Percentiles rank a stretch among this genome's conserved stretches.
These are phyloP conservation scores for Kickxella alabastrina DNA, from an alignment of 192 early-diverging fungal genomes.

Conservation along the genomic window DNA sequence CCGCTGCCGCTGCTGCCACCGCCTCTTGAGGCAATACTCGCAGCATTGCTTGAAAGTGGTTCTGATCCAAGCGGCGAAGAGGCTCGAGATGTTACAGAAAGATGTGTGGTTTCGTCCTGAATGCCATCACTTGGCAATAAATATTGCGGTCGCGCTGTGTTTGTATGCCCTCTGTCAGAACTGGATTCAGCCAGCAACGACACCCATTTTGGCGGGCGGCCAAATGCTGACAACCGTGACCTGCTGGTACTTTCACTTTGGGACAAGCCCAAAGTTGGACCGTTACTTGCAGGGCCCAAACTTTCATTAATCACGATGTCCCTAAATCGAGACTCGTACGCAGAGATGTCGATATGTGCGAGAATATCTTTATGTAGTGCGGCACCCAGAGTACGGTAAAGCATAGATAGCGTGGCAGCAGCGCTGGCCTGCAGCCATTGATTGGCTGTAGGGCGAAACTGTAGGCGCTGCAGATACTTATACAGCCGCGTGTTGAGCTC, in stretches of 20 bases:
- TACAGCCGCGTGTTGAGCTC: conserved; percentile 34
- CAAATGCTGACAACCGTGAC: conserved; percentile 26
- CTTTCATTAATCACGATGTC: conserved; percentile 14
- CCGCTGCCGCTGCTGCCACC: too few relatives aligned
- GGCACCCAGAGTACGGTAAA: conserved; percentile 29
- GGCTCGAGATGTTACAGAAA: too few relatives aligned
- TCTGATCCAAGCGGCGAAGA: too few relatives aligned
- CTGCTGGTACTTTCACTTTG: conserved; percentile 3
- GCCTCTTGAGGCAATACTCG: too few relatives aligned
- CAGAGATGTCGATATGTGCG: conserved; percentile 25
- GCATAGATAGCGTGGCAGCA: conserved; percentile 41
- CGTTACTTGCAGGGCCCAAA: conserved; percentile 3
- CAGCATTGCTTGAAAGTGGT: too few relatives aligned
- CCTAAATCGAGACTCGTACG: conserved; percentile 14
- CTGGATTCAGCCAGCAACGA: conserved; percentile 1
- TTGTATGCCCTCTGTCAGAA: too few relatives aligned
- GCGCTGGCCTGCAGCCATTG: conserved; percentile 47
- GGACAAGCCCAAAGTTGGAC: conserved; percentile 1
- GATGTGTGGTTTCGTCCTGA: too few relatives aligned
- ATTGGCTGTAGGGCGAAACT: conserved; percentile 26
- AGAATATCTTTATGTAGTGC: conserved; percentile 15
- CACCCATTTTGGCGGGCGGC: conserved; percentile 16
- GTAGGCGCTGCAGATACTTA: conserved; percentile 24
- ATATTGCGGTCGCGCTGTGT: too few relatives aligned
- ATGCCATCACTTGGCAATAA: too few relatives aligned